These are phyloP conservation scores for Penicillium taxi DNA, from an alignment of 495 filamentous ascomycete species.

Conservation along the genomic window DNA sequence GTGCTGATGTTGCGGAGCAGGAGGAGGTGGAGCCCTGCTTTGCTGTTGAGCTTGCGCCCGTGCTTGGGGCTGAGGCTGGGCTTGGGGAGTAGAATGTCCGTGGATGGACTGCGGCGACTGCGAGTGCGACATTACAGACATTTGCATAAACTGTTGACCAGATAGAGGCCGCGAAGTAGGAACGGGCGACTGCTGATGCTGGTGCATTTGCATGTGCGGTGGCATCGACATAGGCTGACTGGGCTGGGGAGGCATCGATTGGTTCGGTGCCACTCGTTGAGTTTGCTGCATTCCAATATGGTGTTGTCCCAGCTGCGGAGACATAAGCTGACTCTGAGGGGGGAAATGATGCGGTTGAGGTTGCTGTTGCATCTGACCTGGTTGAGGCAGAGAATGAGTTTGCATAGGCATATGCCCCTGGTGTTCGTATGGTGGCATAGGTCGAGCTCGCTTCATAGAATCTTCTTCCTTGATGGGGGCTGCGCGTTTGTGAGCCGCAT, in stretches of 20 bases:
- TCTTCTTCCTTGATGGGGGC: constrained; percentile 23
- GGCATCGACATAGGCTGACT: constrained; percentile 16
- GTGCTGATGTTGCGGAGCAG: constrained; percentile 23
- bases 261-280: constrained; percentile 10
- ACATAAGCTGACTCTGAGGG: background rate
- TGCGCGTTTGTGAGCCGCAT: constrained; percentile 21
- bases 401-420: constrained; percentile 7
- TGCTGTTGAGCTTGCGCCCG: constrained; percentile 8
- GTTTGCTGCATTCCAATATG: constrained; percentile 4
- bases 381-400: constrained; percentile 6
- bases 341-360: too few species aligned
- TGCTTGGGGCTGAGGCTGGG: constrained; percentile 8
- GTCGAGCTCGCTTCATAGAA: constrained; percentile 25
- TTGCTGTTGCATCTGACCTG: too few species aligned
- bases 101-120: constrained; percentile 12
- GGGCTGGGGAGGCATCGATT: constrained; percentile 9
- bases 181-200: constrained; percentile 15
- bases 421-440: constrained; percentile 22
- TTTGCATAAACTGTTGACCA: constrained; percentile 17
- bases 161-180: constrained; percentile 11
- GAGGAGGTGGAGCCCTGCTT: constrained; percentile 12
- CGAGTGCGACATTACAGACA: constrained; percentile 19
- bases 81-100: constrained; percentile 1
- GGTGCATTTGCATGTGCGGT: constrained; percentile 24
- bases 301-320: constrained; percentile 1